Evolutionary conservation across 1,139 yeast genomes (phyloP).

Genomic region (Kodamaea derodonti): DNA sequence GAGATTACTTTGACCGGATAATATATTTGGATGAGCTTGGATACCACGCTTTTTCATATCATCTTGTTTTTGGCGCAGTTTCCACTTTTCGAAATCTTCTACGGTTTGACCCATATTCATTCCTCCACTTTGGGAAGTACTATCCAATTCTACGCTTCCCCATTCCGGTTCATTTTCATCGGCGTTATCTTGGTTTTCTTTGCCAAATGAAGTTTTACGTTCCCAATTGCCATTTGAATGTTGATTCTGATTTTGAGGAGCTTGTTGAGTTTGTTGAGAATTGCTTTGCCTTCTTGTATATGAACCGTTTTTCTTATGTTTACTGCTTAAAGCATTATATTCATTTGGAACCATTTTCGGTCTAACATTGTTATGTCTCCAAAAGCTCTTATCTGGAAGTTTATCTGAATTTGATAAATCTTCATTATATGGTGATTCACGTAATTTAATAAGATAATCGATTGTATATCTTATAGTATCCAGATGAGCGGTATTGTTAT

Average conservation of each 20-base stretch:
- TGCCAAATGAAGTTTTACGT: constrained; percentile 24
- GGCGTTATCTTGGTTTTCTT: constrained; percentile 34
- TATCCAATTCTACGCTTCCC: constrained; percentile 31
- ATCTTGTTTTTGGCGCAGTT: constrained; percentile 54
- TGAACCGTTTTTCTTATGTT: constrained; percentile 11
- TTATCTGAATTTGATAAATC: constrained; percentile 21
- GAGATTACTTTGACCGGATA: constrained; percentile 1
- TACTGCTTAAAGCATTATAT: constrained; percentile 4
- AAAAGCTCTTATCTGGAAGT: constrained; percentile 43
- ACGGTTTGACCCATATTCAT: constrained; percentile 55
- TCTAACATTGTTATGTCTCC: constrained; percentile 23
- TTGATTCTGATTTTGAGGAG: constrained; percentile 6
- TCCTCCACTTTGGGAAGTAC: constrained; percentile 12
- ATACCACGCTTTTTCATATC: constrained; percentile 50
- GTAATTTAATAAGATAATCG: constrained; percentile 32
- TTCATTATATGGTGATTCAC: constrained; percentile 32
- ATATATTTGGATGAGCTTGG: constrained; percentile 1
- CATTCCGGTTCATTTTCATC: constrained; percentile 52
- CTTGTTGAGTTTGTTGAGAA: constrained; percentile 5
- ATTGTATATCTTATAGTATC: constrained; percentile 27
- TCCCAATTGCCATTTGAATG: constrained; percentile 25
- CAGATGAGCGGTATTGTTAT: background rate
- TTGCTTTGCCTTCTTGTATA: constrained; percentile 5
- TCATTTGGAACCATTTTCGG: constrained; percentile 3
- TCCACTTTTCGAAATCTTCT: constrained; percentile 72